A percentile compares a stretch with the other conserved stretches of the same genome.
phyloP scores from a whole-genome alignment of 2,329 filamentous ascomycete genomes.

The Clonostachys rosea region DNA sequence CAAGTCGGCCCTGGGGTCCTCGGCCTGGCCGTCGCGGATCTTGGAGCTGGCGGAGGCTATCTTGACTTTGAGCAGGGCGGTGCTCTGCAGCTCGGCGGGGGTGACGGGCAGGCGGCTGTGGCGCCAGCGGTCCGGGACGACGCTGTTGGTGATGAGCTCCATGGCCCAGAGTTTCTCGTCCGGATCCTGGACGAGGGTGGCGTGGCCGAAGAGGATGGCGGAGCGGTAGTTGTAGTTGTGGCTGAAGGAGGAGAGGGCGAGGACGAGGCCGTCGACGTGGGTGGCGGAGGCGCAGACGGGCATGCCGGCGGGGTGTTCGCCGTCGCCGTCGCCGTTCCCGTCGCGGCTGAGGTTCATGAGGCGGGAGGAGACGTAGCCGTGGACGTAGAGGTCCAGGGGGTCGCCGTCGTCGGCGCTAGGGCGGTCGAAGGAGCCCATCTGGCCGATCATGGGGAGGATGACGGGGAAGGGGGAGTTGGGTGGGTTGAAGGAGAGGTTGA shows the following conservation, averaged over 20 bases:
- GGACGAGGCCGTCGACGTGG: constrained; percentile 73
- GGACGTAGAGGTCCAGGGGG: constrained; percentile 72
- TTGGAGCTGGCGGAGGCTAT: constrained; percentile 74
- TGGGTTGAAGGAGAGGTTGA: constrained; percentile 75
- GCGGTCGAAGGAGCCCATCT: constrained; percentile 67
- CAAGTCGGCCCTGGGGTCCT: constrained; percentile 44
- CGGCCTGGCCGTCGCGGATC: constrained; percentile 60
- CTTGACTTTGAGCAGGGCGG: constrained; percentile 64
- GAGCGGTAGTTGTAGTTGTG: constrained; percentile 88
- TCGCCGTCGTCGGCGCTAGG: constrained; percentile 58
- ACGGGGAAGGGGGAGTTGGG: constrained; percentile 66
- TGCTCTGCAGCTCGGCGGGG: constrained; percentile 69
- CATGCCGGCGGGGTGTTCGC: constrained; percentile 39
- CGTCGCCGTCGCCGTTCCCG: not conserved
- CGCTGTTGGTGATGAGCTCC: constrained; percentile 70
- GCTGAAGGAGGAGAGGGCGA: constrained; percentile 73
- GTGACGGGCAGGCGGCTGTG: constrained; percentile 67
- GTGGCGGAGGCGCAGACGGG: constrained; percentile 70
- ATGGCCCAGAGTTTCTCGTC: constrained; percentile 76
- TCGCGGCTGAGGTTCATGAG: constrained; percentile 60
- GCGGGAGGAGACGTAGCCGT: constrained; percentile 78
- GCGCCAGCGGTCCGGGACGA: constrained; percentile 66
- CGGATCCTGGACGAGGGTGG: constrained; percentile 57
- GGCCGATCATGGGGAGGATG: constrained; percentile 80
- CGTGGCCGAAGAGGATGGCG: constrained; percentile 73